These are phyloP conservation scores for Yamadazyma membranifaciens DNA, from an alignment of 1,139 yeast species.

Conservation along the genomic window DNA sequence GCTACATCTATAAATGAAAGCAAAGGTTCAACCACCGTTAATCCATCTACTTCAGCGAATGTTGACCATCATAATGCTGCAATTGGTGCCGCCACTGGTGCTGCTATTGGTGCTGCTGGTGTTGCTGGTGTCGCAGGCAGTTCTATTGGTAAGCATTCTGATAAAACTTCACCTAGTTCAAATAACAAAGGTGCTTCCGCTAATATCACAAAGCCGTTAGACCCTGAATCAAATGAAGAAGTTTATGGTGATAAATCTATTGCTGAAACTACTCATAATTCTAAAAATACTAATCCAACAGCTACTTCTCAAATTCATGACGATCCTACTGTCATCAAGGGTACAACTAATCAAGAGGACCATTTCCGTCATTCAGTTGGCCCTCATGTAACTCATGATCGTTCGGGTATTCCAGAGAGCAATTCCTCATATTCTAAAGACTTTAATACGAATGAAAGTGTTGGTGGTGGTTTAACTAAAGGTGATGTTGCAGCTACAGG, in stretches of 20 bases:
- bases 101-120: slow-evolving; percentile 6
- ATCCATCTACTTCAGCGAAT: neutral
- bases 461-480: slow-evolving; percentile 1
- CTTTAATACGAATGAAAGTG: neutral
- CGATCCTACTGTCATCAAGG: neutral
- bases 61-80: slow-evolving; percentile 5
- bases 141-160: slow-evolving; percentile 5
- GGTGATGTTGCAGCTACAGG: slow-evolving; percentile 1
- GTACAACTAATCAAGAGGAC: neutral
- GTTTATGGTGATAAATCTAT: too few relatives aligned
- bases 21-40: slow-evolving; percentile 2
- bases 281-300: neutral
- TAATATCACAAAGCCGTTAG: slow-evolving; percentile 7
- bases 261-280: neutral
- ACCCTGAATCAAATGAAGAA: slow-evolving; percentile 1
- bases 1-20: too few relatives aligned
- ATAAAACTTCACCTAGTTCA: neutral
- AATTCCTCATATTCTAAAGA: neutral
- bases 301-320: neutral
- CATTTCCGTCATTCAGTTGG: slow-evolving; percentile 4
- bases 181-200: slow-evolving; percentile 6
- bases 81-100: neutral
- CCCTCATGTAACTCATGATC: neutral
- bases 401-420: neutral
- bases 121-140: slow-evolving; percentile 13